Evolutionary conservation across 2,329 filamentous ascomycete species (phyloP).

Genomic region (Bimuria novae-zelandiae): DNA sequence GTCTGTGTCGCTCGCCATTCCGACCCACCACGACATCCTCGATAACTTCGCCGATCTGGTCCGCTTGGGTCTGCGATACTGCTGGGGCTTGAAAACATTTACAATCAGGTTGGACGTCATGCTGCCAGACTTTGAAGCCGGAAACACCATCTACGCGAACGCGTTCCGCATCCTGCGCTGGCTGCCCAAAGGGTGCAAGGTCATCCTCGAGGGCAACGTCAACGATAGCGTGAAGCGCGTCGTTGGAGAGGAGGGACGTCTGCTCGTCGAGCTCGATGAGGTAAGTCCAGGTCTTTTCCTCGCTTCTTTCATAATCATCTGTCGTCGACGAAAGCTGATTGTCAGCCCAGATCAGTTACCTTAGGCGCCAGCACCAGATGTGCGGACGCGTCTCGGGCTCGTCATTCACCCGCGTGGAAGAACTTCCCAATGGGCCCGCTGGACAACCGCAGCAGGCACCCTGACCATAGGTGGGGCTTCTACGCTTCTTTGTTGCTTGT

Average conservation of each 20-base stretch:
- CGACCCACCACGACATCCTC: constrained; percentile 52
- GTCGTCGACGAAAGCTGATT: constrained; percentile 5
- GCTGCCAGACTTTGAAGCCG: constrained; percentile 32
- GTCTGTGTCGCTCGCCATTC: constrained; percentile 50
- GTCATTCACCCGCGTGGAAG: neutral
- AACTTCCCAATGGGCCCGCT: too few species aligned
- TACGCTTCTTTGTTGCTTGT: too few species aligned
- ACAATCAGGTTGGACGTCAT: constrained; percentile 45
- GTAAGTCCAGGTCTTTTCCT: constrained; percentile 23
- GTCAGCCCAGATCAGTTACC: constrained; percentile 31
- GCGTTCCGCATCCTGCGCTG: constrained; percentile 54
- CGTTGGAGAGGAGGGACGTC: constrained; percentile 48
- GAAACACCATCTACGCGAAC: constrained; percentile 48
- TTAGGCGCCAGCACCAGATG: constrained; percentile 46
- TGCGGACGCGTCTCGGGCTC: neutral
- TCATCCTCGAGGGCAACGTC: constrained; percentile 48
- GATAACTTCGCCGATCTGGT: constrained; percentile 53
- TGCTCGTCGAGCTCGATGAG: constrained; percentile 50
- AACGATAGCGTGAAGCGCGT: constrained; percentile 47
- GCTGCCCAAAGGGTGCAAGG: constrained; percentile 50
- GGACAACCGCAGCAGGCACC: too few species aligned
- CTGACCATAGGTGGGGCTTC: too few species aligned
- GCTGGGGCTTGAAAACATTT: constrained; percentile 50
- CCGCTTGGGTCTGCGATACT: constrained; percentile 51
- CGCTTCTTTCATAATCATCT: neutral